Evolutionary conservation across 1,284 basidiomycete species (phyloP).

Genomic region (Puccinia coronata): DNA sequence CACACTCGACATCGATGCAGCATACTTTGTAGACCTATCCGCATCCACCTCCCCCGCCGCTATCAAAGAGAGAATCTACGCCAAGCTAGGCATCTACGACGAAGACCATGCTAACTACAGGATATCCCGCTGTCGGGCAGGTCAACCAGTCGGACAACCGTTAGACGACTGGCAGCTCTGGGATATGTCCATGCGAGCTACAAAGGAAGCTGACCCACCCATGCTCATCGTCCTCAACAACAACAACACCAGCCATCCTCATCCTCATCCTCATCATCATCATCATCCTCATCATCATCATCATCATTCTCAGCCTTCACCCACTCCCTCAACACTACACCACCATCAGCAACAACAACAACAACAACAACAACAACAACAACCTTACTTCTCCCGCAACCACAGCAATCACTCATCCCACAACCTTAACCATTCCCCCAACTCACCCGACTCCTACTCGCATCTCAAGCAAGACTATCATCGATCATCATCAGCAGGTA

Average conservation of each 20-base stretch:
- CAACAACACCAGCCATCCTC: no score
- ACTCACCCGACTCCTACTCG: conserved; percentile 35
- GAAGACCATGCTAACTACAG: conserved; percentile 46
- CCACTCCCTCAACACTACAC: not conserved
- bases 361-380: not conserved
- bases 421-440: conserved; percentile 37
- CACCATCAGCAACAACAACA: not conserved
- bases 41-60: conserved; percentile 45
- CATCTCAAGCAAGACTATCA: conserved; percentile 27
- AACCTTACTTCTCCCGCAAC: not conserved
- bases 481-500: conserved; percentile 18
- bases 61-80: conserved; percentile 50
- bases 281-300: not conserved
- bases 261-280: not conserved
- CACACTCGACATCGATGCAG: conserved; percentile 47
- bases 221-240: conserved; percentile 45
- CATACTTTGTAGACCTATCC: conserved; percentile 50
- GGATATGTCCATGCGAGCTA: conserved; percentile 47
- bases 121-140: conserved; percentile 45
- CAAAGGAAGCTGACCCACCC: conserved; percentile 46
- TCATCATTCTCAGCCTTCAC: no score
- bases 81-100: conserved; percentile 50
- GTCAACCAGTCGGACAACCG: conserved; percentile 45
- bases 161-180: conserved; percentile 50
- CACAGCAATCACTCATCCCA: not conserved